Base-by-base conservation (phyloP, 116 monocot genomes). In the Cymodocea nodosa region DNA sequence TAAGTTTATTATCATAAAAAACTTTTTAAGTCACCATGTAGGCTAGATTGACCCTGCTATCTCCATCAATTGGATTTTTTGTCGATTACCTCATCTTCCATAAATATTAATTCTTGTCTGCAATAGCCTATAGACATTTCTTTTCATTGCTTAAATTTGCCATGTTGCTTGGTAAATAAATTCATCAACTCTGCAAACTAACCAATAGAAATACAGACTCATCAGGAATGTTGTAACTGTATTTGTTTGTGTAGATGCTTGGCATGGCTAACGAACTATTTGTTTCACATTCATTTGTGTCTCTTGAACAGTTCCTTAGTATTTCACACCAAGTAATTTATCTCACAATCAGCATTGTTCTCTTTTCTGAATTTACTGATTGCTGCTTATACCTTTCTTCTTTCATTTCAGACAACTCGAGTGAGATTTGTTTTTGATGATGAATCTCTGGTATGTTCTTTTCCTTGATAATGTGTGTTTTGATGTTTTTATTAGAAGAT, bases 401-500 rank as follows among this genome's bases (percentile, higher is more conserved):
- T 23, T 20, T 63, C 59, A 0, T 73, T 75, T 78, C 86, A 90
- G 95, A 82, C 95, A 44, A 95, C 87, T 50, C 87, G 95, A 85
- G 90, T 95, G 70, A 83, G 90, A 64, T 95, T 95, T 67, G 95
- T 95, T 49, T 95, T 90, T 55, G 95, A 90, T 73, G 83, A 85
- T 56, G 95, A 95, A 36, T 87, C 95, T 23, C 70, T 95, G 95
- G 95, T 95, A 71, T 15, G 82, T 83, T 70, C n/a, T 37, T 66
- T 76, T 61, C 36, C 17, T 20, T 49, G 9, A 64, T 14, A 17
- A 14, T 49, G 36, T 4, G 22, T 64, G 19, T 11, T 64, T 48
- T 49, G 23, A 17, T 49, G 37, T n/a, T 64, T 49, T 64, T 20
- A 15, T 19, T 39, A 39, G 35, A 35, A 60, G 13, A 30, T 30